phyloP scores from a whole-genome alignment of 2,329 filamentous ascomycete species.

The Colletotrichum tamarilloi region DNA sequence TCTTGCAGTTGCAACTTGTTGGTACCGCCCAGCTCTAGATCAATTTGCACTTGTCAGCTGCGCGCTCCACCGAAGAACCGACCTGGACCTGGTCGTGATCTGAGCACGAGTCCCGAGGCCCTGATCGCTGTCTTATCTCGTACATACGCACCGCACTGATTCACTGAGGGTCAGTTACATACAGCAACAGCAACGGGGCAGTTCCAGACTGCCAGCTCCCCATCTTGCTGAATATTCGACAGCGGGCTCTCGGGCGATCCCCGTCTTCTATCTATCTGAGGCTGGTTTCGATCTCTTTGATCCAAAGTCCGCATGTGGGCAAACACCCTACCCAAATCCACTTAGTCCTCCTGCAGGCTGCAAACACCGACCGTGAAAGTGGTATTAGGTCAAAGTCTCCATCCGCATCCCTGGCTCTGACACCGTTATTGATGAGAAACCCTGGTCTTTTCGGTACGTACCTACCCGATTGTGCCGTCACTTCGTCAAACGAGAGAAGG shows the following conservation, averaged over 20 bases:
- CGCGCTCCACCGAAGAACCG: neutral
- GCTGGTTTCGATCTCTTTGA: neutral
- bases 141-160: neutral
- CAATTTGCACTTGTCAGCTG: neutral
- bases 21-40: no score
- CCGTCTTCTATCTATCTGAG: slow-evolving; percentile 5
- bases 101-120: slow-evolving; percentile 25
- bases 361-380: neutral
- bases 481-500: neutral
- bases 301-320: neutral
- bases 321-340: neutral
- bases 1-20: neutral
- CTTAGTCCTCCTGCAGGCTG: neutral
- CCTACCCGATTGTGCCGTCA: neutral
- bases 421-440: neutral
- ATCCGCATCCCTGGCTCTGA: neutral
- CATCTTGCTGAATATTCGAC: neutral
- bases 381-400: neutral
- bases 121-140: slow-evolving; percentile 23
- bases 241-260: slow-evolving; percentile 11
- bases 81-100: slow-evolving; percentile 10
- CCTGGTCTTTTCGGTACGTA: neutral
- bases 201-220: neutral
- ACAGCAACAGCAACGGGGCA: neutral
- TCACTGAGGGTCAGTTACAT: neutral